Evolutionary conservation across 805 yeast genomes (phyloP).

Genomic region (Saccharomycopsis sp.): DNA sequence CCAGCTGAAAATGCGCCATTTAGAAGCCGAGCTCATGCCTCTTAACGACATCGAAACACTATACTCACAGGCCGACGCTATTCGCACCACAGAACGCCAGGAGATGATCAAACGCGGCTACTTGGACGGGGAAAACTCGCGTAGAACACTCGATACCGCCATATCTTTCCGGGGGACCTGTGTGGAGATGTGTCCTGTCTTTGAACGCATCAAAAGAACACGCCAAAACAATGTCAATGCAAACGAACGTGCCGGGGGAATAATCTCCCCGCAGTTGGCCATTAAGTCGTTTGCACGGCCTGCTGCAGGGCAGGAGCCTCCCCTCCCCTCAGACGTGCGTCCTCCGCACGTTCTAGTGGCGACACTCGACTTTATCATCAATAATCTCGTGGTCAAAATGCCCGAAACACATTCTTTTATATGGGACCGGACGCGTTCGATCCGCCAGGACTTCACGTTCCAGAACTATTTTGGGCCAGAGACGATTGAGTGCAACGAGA

Average conservation of each 20-base stretch:
- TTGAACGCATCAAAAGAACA: slow-evolving; percentile 82
- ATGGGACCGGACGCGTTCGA: slow-evolving; percentile 97
- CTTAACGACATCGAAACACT: slow-evolving; percentile 56
- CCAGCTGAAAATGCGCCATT: slow-evolving; percentile 49
- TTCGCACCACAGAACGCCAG: slow-evolving; percentile 68
- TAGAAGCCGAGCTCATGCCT: slow-evolving; percentile 39
- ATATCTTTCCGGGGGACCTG: slow-evolving; percentile 85
- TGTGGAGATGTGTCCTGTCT: slow-evolving; percentile 89
- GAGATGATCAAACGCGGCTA: slow-evolving; percentile 75
- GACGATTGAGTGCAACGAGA: slow-evolving; percentile 87
- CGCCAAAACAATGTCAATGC: slow-evolving; percentile 80
- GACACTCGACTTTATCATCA: slow-evolving; percentile 67
- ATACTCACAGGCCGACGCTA: slow-evolving; percentile 65
- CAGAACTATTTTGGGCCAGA: slow-evolving; percentile 93
- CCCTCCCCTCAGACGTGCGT: slow-evolving; percentile 93
- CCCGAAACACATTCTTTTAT: slow-evolving; percentile 86
- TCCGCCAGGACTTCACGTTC: slow-evolving; percentile 93
- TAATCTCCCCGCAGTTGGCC: slow-evolving; percentile 54
- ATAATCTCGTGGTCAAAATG: slow-evolving; percentile 51
- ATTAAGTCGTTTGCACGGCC: slow-evolving; percentile 93
- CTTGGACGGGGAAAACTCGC: slow-evolving; percentile 80
- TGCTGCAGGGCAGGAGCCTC: slow-evolving; percentile 97
- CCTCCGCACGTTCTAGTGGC: slow-evolving; percentile 71
- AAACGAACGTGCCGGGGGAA: slow-evolving; percentile 57
- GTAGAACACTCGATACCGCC: slow-evolving; percentile 83